Base-by-base conservation (phyloP, 2,329 filamentous ascomycete species). In the Colletotrichum australisinense region DNA sequence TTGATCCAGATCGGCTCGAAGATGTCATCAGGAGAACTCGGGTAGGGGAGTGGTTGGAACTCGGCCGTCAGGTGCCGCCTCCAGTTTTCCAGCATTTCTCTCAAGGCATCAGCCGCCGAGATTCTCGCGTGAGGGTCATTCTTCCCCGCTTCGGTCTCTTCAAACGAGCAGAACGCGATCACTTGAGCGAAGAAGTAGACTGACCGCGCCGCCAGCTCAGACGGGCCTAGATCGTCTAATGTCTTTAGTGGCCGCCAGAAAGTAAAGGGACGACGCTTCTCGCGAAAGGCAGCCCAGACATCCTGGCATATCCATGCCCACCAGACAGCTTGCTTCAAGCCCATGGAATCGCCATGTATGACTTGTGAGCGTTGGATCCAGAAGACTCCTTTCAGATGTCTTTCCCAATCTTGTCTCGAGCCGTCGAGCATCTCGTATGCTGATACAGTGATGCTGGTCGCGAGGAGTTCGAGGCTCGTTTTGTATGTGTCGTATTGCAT, bases 301-400 rank as follows among this genome's bases (percentile, higher is more conserved):
- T 93, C 91, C 77, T 93, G 90, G 28, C 89, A 84, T 6, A 92
- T 81, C 91, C 90, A 93, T 0, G 88, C 86, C 91, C 91, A 93
- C 91, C 91, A 92, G 0, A 90, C 88, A 0, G 89, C 88, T 74
- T 88, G 86, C 59, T 88, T 84, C 0, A 92, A 81, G 0, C 89
- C 88, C 0, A 87, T 85, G 0, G 86, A 88, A 68, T 90, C 89
- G 1, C 89, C 90, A 67, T 92, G 86, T 55, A 91, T 90, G 56
- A 90, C 85, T 64, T 90, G 89, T 0, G 87, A 90, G n/a, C 90
- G 83, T 72, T 92, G 87, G 19, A 92, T 92, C 88, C 90, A 92
- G 74, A 92, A 92, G 0, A 92, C 89, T 0, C 91, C 90, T 77
- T 91, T 89, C 0, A 92, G 82, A 77, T 93, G 91, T 3, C 89